Evolutionary conservation across 768 basidiomycete species (phyloP), one percentile per base, ranked within the genome.

Genomic region (Leccinum truebloodii): DNA sequence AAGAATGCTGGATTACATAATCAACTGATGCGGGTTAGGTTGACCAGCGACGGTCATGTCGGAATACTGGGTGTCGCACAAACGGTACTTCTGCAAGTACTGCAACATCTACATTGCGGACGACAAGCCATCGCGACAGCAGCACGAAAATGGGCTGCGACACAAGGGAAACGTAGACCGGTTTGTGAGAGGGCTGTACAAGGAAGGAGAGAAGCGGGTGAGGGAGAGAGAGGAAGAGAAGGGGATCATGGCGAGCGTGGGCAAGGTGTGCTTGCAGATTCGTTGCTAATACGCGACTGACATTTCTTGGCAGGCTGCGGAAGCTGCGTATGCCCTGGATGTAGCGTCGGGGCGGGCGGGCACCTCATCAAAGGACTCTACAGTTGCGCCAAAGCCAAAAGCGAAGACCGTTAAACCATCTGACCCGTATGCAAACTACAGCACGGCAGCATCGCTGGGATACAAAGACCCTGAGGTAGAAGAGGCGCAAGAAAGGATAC

Each of bases 71-170:
- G 89, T 95, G 63, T 92, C 92, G 26, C 87, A 91, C 73, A 94
- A 95, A 76, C 89, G 87, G 67, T 96, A 95, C 76, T 90, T 85
- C 72, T 97, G 95, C 87, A 94, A 95, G 73, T 98, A 98, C 80
- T 98, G 97, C 79, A 91, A 94, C 54, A 94, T 94, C 63, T 98
- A 89, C 79, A 98, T 99, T 62, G 85, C 94, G 55, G 97, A 99
- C 77, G 96, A 99, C 80, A 93, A 81, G 10, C 90, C 97, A 61
- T 98, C 96, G 1, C 83, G 92, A 55, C 81, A 85, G 64, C 93
- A 93, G 57, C 97, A 99, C 71, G 97, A 98, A 75, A 91, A 85
- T 64, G 97, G 97, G 46, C 77, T 98, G 50, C 85, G 92, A 34
- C 97, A 99, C 79, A 90, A 95, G 70, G 97, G 96, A 50, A 97